Conservation (phyloP, 2,329 filamentous ascomycete genomes). For the Scedosporium dehoogii region DNA sequence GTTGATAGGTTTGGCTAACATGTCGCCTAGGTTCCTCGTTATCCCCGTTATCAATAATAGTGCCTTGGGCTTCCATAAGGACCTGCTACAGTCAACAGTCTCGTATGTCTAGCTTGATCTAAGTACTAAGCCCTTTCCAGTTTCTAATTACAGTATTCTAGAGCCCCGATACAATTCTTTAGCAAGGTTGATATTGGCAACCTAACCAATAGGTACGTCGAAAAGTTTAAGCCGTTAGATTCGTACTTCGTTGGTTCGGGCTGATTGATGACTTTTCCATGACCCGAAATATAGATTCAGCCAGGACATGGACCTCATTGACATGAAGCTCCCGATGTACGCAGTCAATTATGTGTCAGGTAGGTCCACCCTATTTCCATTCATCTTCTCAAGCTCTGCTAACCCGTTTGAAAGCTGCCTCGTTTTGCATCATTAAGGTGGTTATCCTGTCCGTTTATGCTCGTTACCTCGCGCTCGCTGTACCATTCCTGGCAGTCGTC, state of each 20-base stretch:
- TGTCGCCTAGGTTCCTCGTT: not conserved
- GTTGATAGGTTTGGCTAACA: not conserved
- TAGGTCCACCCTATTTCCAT: not conserved
- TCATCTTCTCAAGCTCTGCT: not conserved
- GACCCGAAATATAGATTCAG: slow-evolving; percentile 22
- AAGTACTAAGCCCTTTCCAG: not conserved
- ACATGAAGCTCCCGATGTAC: slow-evolving; percentile 24
- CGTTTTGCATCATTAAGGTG: slow-evolving; percentile 13
- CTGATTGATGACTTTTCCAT: not conserved
- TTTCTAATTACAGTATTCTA: not conserved
- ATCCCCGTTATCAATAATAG: not conserved
- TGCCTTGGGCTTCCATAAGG: not conserved
- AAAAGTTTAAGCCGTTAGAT: too few species aligned
- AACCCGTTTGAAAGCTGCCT: not conserved
- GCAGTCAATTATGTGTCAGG: slow-evolving; percentile 18
- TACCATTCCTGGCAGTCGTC: slow-evolving; percentile 35
- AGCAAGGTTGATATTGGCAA: not conserved
- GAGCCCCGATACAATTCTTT: not conserved
- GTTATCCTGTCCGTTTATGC: slow-evolving; percentile 32
- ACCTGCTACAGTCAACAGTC: not conserved
- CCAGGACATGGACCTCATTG: slow-evolving; percentile 32
- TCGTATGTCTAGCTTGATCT: not conserved
- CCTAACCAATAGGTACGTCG: not conserved
- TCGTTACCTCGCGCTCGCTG: slow-evolving; percentile 36
- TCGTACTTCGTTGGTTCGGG: too few species aligned